Evolutionary conservation across 2,329 filamentous ascomycete genomes (phyloP).

Genomic region (Colletotrichum plurivorum): DNA sequence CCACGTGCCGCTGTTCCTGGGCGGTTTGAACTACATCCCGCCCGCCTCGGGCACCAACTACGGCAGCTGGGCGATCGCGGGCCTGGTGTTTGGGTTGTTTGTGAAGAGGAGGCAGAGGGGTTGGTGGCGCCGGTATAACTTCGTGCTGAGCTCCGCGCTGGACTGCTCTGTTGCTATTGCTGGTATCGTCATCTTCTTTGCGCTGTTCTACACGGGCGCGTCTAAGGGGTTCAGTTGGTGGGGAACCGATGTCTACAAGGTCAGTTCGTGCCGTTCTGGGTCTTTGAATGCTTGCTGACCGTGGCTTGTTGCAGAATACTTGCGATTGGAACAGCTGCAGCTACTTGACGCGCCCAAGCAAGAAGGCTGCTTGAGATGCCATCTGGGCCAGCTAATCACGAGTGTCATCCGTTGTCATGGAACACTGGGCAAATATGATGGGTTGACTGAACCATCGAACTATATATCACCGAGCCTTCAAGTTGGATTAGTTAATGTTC

Average conservation of each 20-base stretch:
- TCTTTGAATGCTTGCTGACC: not conserved
- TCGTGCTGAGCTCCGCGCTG: constrained; percentile 50
- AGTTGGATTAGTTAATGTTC: no score
- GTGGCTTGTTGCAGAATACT: constrained; percentile 21
- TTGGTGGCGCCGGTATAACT: constrained; percentile 52
- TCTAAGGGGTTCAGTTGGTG: constrained; percentile 48
- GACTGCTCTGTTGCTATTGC: constrained; percentile 50
- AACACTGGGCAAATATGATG: no score
- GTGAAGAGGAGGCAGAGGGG: constrained; percentile 44
- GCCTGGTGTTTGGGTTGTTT: constrained; percentile 46
- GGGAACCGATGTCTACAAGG: constrained; percentile 46
- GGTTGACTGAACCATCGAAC: no score
- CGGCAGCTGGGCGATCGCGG: constrained; percentile 49
- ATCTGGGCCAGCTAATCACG: no score
- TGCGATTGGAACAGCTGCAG: constrained; percentile 39
- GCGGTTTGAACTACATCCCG: constrained; percentile 50
- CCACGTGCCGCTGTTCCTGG: constrained; percentile 49
- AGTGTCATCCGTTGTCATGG: no score
- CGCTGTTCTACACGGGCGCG: constrained; percentile 49
- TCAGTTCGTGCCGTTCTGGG: not conserved
- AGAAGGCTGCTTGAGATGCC: not conserved
- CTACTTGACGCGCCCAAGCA: constrained; percentile 4
- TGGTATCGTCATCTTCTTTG: constrained; percentile 52
- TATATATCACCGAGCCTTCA: no score
- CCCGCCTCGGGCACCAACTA: constrained; percentile 52